A percentile compares a stretch with the other conserved stretches of the same genome.
Evolutionary conservation across 306 rosid genomes (phyloP).

Genomic region (Clitoria ternatea): DNA sequence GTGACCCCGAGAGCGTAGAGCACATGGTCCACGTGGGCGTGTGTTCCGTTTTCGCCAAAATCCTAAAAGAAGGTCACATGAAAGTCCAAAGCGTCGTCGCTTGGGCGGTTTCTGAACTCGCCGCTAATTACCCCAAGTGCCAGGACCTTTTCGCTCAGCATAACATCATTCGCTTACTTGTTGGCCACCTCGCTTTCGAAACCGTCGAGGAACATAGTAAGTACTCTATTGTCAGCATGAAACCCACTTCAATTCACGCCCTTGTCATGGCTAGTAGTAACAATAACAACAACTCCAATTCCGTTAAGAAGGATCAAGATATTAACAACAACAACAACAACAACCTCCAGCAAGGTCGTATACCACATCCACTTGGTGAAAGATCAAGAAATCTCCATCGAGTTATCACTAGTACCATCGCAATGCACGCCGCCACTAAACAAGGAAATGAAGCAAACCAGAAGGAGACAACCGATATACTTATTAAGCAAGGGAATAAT

Average conservation of each 20-base stretch:
- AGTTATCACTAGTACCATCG: slow-evolving; percentile 61
- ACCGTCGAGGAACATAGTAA: slow-evolving; percentile 87
- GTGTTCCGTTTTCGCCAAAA: slow-evolving; percentile 59
- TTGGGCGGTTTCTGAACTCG: slow-evolving; percentile 79
- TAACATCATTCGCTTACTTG: slow-evolving; percentile 70
- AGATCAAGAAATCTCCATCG: slow-evolving; percentile 47
- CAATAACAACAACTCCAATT: slow-evolving; percentile 27
- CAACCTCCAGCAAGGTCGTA: slow-evolving; percentile 25
- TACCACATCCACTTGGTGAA: slow-evolving; percentile 57
- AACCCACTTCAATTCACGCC: slow-evolving; percentile 76
- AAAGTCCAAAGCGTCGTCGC: slow-evolving; percentile 71
- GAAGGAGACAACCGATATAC: too few relatives aligned
- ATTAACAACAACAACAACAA: slow-evolving; percentile 26
- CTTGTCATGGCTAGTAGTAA: slow-evolving; percentile 66
- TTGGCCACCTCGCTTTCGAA: slow-evolving; percentile 86
- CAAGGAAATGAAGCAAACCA: slow-evolving; percentile 16
- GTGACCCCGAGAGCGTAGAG: slow-evolving; percentile 71
- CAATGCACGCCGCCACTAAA: slow-evolving; percentile 38
- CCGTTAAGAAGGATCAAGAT: slow-evolving; percentile 2
- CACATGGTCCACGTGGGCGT: slow-evolving; percentile 64
- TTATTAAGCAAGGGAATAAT: slow-evolving; percentile 27
- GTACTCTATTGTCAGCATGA: slow-evolving; percentile 55
- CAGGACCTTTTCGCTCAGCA: slow-evolving; percentile 89
- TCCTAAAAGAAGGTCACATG: slow-evolving; percentile 85
- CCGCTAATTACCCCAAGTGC: slow-evolving; percentile 55